A percentile compares a stretch with the other conserved stretches of the same genome.
These are phyloP conservation scores for Phytophthora ramorum DNA, from an alignment of 352 stramenopile genomes.

Conservation along the genomic window DNA sequence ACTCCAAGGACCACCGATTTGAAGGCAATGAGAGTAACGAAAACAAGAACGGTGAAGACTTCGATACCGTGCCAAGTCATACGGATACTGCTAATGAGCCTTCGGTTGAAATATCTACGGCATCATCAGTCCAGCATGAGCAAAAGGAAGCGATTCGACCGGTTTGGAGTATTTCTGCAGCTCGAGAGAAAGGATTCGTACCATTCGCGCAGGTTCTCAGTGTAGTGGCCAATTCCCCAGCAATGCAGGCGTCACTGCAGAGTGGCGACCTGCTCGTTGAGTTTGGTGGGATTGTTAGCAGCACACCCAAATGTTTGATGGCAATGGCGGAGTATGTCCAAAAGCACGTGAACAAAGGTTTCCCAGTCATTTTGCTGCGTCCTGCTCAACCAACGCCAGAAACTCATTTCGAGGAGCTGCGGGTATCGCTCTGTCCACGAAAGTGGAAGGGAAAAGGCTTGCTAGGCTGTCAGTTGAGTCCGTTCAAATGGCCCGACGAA, in stretches of 20 bases:
- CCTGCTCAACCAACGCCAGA: background rate
- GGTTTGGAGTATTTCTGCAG: constrained; percentile 21
- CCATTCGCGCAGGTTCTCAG: constrained; percentile 63
- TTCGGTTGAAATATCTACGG: background rate
- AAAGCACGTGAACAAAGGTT: constrained; percentile 41
- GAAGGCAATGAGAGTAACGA: background rate
- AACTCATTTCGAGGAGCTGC: constrained; percentile 23
- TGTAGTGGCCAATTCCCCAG: constrained; percentile 49
- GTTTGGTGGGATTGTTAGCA: constrained; percentile 56
- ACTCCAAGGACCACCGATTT: background rate
- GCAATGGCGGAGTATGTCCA: constrained; percentile 61
- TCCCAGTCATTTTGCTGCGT: constrained; percentile 51
- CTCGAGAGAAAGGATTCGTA: constrained; percentile 13
- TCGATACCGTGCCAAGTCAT: background rate
- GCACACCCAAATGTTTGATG: constrained; percentile 58
- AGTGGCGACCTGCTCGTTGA: constrained; percentile 53
- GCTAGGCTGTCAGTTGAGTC: constrained; percentile 65
- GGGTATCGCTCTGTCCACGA: constrained; percentile 35
- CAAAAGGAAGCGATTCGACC: background rate
- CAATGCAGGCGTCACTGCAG: constrained; percentile 50
- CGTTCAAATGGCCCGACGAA: constrained; percentile 58
- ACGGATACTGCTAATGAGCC: background rate
- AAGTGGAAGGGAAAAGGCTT: constrained; percentile 77
- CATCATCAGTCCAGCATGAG: background rate
- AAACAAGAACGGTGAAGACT: background rate